Evolutionary conservation across 805 yeast genomes (phyloP), one percentile per base, ranked within the genome.

Genomic region (Kuraishia borneana): DNA sequence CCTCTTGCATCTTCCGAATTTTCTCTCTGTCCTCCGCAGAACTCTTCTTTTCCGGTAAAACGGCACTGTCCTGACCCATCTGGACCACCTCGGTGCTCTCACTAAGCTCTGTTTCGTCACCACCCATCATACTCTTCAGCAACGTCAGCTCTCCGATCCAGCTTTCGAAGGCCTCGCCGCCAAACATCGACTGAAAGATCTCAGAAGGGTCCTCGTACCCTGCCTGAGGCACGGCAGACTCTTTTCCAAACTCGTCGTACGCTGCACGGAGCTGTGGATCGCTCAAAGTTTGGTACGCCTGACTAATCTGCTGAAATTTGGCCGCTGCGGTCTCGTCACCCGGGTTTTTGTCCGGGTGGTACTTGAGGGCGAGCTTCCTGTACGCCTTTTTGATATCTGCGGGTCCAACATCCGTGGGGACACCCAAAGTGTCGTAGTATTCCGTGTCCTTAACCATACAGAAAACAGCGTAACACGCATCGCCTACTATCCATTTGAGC

Each of bases 291-390:
- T 82, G 87, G 46, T 81, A 83, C 0, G 89, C 89, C 45, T 72
- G 75, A 19, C 72, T 67, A 28, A 71, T 61, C 40, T 72, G 83
- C 57, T 92, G 96, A 58, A 92, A 92, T 47, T 80, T 77, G 33
- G 70, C 73, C 10, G 89, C 85, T 12, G 98, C 98, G 9, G 73
- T 70, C 27, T 92, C 94, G 53, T 92, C 94, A 48, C 82, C 77
- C n/a, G 94, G 95, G 50, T 89, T 85, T 62, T 92, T 92, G 55
- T 92, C 98, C 1, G 98, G 98, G 55, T 89, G 98, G 33, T 83
- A 82, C 38, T 65, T 67, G 56, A 89, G 81, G 6, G 97, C 97
- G 54, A 76, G 76, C 53, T 82, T 83, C 41, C 98, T 70, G 57
- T 92, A 92, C 1, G 96, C 95, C 54, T 85, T 85, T 58, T 92